Conservation (phyloP, 2,329 filamentous ascomycete genomes). For the Calonectria leucothoes region DNA sequence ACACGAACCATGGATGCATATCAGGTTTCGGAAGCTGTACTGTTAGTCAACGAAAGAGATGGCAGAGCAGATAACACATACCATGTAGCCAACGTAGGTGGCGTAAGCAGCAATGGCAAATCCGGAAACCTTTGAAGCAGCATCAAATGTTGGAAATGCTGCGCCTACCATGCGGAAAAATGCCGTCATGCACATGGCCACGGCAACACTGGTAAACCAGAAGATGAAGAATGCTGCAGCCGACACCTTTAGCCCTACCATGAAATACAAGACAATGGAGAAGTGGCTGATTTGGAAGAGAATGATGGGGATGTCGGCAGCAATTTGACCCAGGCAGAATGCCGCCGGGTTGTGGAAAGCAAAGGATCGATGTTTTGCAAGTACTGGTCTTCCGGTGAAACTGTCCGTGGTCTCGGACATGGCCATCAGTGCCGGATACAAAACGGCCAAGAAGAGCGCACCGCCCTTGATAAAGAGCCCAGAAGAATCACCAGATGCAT, state of each 20-base stretch:
- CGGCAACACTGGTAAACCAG: background rate
- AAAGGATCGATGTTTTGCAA: background rate
- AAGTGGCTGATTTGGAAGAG: background rate
- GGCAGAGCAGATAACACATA: background rate
- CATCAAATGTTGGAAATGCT: conserved; percentile 62
- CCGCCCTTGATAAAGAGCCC: background rate
- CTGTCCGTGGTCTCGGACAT: background rate
- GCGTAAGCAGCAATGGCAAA: background rate
- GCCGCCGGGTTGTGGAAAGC: background rate
- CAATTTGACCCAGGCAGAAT: background rate
- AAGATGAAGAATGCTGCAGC: background rate
- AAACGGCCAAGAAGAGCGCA: background rate
- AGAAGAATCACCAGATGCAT: conserved; percentile 61
- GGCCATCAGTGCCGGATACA: background rate
- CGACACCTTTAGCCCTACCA: background rate
- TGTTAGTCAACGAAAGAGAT: conserved; percentile 39
- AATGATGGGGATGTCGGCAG: background rate
- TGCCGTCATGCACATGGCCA: background rate
- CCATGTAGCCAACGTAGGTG: background rate
- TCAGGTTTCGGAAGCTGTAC: conserved; percentile 69
- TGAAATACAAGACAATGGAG: background rate
- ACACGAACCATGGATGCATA: conserved; percentile 73
- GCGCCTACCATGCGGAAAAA: background rate
- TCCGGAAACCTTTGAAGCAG: conserved; percentile 56
- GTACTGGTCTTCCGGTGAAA: background rate